These are phyloP conservation scores for Mucor velutinosus DNA, from an alignment of 371 early-diverging fungal species.

Conservation along the genomic window DNA sequence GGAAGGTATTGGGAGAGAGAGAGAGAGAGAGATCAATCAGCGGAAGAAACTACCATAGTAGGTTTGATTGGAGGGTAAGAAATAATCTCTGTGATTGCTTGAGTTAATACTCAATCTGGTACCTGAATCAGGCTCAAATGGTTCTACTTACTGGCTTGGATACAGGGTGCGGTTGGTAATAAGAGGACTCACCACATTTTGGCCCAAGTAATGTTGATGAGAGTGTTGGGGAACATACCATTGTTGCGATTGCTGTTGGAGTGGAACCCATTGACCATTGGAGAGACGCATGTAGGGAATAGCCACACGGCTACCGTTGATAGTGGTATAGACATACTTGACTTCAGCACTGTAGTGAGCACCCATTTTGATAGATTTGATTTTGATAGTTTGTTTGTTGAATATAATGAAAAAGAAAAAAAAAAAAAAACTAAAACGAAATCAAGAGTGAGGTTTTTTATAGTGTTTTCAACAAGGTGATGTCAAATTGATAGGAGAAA, in stretches of 20 bases:
- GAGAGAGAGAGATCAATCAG: neutral
- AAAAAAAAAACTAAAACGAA: neutral
- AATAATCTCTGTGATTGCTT: neutral
- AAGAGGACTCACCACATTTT: neutral
- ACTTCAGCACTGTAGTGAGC: slow-evolving; percentile 14
- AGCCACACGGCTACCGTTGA: slow-evolving; percentile 9
- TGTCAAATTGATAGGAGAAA: slow-evolving; percentile 9
- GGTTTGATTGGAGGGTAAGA: neutral
- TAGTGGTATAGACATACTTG: slow-evolving; percentile 7
- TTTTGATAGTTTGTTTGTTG: neutral
- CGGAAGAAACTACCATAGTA: slow-evolving; percentile 7
- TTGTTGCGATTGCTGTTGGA: slow-evolving; percentile 2
- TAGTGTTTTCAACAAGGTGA: neutral
- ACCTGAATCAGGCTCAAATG: neutral
- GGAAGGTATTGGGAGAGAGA: neutral
- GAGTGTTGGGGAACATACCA: slow-evolving; percentile 5
- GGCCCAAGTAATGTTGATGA: neutral
- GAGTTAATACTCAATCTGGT: neutral
- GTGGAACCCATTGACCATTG: slow-evolving; percentile 19
- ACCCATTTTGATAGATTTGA: slow-evolving; percentile 17
- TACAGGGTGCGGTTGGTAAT: neutral
- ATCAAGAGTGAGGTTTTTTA: neutral
- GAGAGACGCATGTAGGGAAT: slow-evolving; percentile 13
- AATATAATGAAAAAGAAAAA: neutral
- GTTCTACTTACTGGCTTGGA: slow-evolving; percentile 4